Percentiles rank a stretch among this genome's conserved stretches.
Conservation (phyloP, 2,329 filamentous ascomycete species). For the Scortechinia acanthostroma region DNA sequence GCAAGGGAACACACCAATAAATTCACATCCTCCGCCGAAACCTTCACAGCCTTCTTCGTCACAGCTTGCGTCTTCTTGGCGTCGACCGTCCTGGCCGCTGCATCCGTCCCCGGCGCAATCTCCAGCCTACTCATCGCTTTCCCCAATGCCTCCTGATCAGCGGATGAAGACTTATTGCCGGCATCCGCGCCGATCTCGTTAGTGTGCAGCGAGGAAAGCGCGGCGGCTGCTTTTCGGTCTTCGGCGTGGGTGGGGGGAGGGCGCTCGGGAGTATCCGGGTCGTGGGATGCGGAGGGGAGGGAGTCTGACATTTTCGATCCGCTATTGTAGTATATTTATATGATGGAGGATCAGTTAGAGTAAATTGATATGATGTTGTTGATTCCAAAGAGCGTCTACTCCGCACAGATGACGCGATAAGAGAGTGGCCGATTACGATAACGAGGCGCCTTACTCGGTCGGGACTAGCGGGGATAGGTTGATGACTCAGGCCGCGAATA, state of each 20-base stretch:
- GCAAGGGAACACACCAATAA: slow-evolving; percentile 27
- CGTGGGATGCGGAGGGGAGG: slow-evolving; percentile 25
- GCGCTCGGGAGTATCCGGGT: slow-evolving; percentile 18
- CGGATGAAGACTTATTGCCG: slow-evolving; percentile 15
- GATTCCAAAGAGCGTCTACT: too few relatives aligned
- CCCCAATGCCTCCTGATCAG: slow-evolving; percentile 35
- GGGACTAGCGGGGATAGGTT: too few relatives aligned
- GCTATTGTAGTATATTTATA: too few relatives aligned
- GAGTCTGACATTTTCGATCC: slow-evolving; percentile 37
- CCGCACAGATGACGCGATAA: too few relatives aligned
- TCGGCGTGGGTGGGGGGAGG: slow-evolving; percentile 30
- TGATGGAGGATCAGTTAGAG: too few relatives aligned
- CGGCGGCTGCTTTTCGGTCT: slow-evolving; percentile 38
- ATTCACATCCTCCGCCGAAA: slow-evolving; percentile 31
- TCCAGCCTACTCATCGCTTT: slow-evolving; percentile 39
- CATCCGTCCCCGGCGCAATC: slow-evolving; percentile 18
- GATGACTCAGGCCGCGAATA: too few relatives aligned
- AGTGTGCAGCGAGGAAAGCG: slow-evolving; percentile 33
- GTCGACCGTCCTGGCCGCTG: slow-evolving; percentile 8
- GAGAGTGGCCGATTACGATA: too few relatives aligned
- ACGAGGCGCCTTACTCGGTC: too few relatives aligned
- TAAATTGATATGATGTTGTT: too few relatives aligned
- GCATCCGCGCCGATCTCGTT: slow-evolving; percentile 24
- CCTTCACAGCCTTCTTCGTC: slow-evolving; percentile 30
- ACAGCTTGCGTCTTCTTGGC: slow-evolving; percentile 19